Conservation (phyloP, 345 rosid species). For the Dipteronia dyeriana region DNA sequence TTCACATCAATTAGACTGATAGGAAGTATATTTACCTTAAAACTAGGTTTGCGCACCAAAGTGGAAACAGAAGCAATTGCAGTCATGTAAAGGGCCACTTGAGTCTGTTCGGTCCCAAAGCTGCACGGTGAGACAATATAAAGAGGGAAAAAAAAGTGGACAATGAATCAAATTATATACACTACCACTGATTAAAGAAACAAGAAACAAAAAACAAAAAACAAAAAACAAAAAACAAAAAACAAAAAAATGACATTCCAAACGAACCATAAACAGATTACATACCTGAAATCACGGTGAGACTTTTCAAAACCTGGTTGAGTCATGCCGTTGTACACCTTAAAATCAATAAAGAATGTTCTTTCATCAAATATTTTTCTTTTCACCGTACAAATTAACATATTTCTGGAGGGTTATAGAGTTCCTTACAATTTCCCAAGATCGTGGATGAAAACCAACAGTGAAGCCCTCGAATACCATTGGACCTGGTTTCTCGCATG, state of each 20-base stretch:
- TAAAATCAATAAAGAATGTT: constrained; percentile 20
- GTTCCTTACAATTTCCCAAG: constrained; percentile 87
- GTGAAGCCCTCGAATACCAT: constrained; percentile 87
- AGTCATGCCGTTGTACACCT: constrained; percentile 93
- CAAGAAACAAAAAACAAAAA: neutral
- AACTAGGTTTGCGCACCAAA: constrained; percentile 61
- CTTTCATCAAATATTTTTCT: constrained; percentile 10
- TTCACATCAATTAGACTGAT: constrained; percentile 6
- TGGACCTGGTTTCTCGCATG: constrained; percentile 82
- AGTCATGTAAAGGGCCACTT: constrained; percentile 81
- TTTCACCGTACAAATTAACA: neutral
- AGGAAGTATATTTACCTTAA: constrained; percentile 44
- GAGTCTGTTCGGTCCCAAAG: constrained; percentile 78
- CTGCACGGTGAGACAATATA: constrained; percentile 34
- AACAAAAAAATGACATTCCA: neutral
- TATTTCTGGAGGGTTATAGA: constrained; percentile 8
- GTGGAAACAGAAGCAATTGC: constrained; percentile 75
- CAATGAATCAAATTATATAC: constrained; percentile 9
- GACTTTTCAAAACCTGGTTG: constrained; percentile 76
- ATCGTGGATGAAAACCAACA: constrained; percentile 91
- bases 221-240: neutral
- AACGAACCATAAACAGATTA: constrained; percentile 6
- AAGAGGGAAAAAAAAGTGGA: neutral
- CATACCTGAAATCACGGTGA: constrained; percentile 62
- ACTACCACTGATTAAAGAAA: constrained; percentile 1